Base-by-base conservation (phyloP, 768 basidiomycete species). In the Hypsizygus marmoreus region DNA sequence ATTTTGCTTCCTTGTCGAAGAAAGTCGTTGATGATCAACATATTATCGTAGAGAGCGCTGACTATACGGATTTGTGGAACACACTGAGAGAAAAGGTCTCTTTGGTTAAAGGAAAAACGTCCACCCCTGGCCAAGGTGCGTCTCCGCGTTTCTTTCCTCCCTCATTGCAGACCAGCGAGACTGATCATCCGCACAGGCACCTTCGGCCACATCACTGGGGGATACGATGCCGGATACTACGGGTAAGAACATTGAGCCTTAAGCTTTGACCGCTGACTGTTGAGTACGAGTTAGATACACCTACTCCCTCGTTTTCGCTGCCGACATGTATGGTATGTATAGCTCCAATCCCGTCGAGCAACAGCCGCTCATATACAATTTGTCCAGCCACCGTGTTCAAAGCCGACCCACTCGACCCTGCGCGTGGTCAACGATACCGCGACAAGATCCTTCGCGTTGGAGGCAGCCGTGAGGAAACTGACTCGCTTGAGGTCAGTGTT, bases 1-100 rank as follows among this genome's bases (percentile, higher is more conserved):
- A 11, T 22, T 6, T 13, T 9, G 13, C 17, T 17, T 22, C 6
- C 13, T n/a, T n/a, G n/a, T n/a, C n/a, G n/a, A n/a, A n/a, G n/a
- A n/a, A n/a, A n/a, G n/a, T n/a, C n/a, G n/a, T n/a, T n/a, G n/a
- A n/a, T n/a, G n/a, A n/a, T n/a, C n/a, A n/a, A n/a, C n/a, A n/a
- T n/a, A n/a, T n/a, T n/a, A 22, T 19, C 49, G 20, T 63, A 84
- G 81, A 79, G 14, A 61, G 59, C n/a, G 73, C 76, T 19, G 88
- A 93, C 54, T 87, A 86, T 61, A 91, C 88, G n/a, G 65, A 71
- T 42, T 70, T 93, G 11, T 95, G 91, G 91, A 88, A 84, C 55
- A 72, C 75, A 10, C 67, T 93, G 40, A 74, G 89, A 14, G 79
- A 91, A 59, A 60, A 73, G 42, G 75, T 91, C 29, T 87, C 86